Evolutionary conservation across 2,329 filamentous ascomycete genomes (phyloP).

Genomic region (Botrytis sinoallii): DNA sequence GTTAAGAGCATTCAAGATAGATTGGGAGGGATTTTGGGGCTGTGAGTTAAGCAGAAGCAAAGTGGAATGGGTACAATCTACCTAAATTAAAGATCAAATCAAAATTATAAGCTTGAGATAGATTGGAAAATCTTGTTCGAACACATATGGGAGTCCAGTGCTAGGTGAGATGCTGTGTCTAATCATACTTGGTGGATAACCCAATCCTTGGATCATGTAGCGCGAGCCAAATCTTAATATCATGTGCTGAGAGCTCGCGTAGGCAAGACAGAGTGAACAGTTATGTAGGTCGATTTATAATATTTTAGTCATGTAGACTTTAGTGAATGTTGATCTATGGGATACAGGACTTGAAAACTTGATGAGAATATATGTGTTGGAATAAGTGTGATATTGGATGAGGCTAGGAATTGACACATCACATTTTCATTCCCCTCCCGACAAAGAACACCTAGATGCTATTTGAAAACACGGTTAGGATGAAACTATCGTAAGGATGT

Average conservation of each 20-base stretch:
- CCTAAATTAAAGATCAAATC: not conserved
- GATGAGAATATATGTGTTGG: fast-evolving
- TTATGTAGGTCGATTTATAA: not conserved
- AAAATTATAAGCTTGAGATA: too few species aligned
- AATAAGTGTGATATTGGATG: not conserved
- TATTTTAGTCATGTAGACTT: not conserved
- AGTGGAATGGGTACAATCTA: not conserved
- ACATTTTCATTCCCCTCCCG: fast-evolving
- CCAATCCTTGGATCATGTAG: not conserved
- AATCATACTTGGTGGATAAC: not conserved
- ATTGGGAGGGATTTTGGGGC: conserved; percentile 19
- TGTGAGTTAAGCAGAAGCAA: not conserved
- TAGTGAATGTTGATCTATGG: not conserved
- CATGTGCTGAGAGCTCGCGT: too few species aligned
- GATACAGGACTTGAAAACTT: not conserved
- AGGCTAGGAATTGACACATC: not conserved
- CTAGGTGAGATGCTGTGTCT: not conserved
- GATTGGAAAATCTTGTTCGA: not conserved
- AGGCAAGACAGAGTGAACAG: fast-evolving
- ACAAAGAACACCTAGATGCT: not conserved
- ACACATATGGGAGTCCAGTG: not conserved
- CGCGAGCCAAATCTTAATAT: not conserved
- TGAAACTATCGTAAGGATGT: fast-evolving
- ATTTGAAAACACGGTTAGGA: not conserved
- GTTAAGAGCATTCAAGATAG: conserved; percentile 27